Percentiles rank a stretch among this genome's conserved stretches.
These are phyloP conservation scores for Penicillium sp. DNA, from an alignment of 2,329 filamentous ascomycete genomes.

Conservation along the genomic window DNA sequence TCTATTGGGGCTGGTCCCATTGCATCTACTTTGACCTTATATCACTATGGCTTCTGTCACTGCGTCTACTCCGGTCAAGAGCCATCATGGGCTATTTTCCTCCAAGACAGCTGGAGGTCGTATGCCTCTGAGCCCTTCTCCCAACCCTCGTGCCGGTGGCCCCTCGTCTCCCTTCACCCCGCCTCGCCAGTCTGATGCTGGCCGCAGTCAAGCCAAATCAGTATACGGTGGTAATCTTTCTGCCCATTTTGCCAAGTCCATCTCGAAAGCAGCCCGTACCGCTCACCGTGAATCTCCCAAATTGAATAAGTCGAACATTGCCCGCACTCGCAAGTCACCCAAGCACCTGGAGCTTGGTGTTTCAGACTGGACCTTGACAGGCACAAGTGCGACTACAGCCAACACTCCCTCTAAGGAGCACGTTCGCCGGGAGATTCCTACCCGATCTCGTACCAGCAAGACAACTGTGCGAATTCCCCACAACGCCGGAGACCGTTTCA, in stretches of 20 bases:
- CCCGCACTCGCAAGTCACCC: constrained; percentile 66
- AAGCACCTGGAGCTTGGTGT: constrained; percentile 86
- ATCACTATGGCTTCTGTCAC: constrained; percentile 74
- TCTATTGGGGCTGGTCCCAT: constrained; percentile 20
- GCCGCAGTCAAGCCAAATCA: constrained; percentile 62
- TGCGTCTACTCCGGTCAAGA: constrained; percentile 91
- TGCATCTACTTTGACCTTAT: constrained; percentile 20
- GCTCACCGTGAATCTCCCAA: constrained; percentile 85
- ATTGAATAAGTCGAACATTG: constrained; percentile 97
- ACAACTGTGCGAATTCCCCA: constrained; percentile 67
- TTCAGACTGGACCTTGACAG: constrained; percentile 87
- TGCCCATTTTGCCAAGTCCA: constrained; percentile 70
- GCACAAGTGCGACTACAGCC: constrained; percentile 63
- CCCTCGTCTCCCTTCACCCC: constrained; percentile 76
- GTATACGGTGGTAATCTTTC: constrained; percentile 78
- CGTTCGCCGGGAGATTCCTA: constrained; percentile 55
- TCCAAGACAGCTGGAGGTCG: constrained; percentile 90
- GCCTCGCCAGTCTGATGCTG: constrained; percentile 57
- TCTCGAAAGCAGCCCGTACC: constrained; percentile 45
- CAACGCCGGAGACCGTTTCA: constrained; percentile 88
- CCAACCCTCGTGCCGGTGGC: constrained; percentile 58
- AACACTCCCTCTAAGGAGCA: constrained; percentile 63
- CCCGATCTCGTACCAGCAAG: constrained; percentile 58
- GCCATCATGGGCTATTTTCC: constrained; percentile 88
- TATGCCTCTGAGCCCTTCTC: constrained; percentile 91